Evolutionary conservation across 495 filamentous ascomycete genomes (phyloP).

Genomic region (Talaromyces borbonicus): DNA sequence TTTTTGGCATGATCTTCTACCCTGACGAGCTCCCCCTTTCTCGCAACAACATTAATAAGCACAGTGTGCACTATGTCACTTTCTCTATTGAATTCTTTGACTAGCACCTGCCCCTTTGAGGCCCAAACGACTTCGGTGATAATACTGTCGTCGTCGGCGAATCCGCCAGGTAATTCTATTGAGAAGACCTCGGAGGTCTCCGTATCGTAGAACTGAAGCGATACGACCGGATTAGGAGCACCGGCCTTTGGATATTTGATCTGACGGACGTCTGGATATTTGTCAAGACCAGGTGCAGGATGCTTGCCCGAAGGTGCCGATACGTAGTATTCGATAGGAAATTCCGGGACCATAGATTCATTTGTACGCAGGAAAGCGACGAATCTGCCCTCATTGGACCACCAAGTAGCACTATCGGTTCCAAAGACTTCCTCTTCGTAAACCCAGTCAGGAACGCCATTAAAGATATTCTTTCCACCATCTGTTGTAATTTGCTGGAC

Average conservation of each 20-base stretch:
- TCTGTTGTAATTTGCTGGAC: conserved; percentile 74
- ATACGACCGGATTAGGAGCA: conserved; percentile 82
- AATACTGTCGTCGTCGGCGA: conserved; percentile 69
- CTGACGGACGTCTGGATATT: conserved; percentile 78
- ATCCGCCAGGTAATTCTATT: conserved; percentile 67
- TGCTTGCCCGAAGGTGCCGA: conserved; percentile 71
- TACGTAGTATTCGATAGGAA: conserved; percentile 88
- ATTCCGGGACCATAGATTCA: conserved; percentile 84
- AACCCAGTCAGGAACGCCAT: conserved; percentile 98
- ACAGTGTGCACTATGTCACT: conserved; percentile 83
- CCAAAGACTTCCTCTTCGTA: conserved; percentile 94
- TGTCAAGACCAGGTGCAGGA: conserved; percentile 65
- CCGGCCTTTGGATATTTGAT: conserved; percentile 99
- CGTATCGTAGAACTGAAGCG: conserved; percentile 82
- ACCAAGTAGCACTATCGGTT: conserved; percentile 82
- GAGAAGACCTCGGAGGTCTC: conserved; percentile 68
- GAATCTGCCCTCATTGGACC: conserved; percentile 78
- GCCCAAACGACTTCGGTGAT: conserved; percentile 95
- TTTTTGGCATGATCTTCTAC: conserved; percentile 66
- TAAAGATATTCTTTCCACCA: conserved; percentile 79
- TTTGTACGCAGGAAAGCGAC: conserved; percentile 89
- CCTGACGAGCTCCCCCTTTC: conserved; percentile 71
- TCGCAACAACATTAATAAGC: conserved; percentile 65
- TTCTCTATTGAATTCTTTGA: conserved; percentile 89
- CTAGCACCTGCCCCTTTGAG: conserved; percentile 61